Evolutionary conservation across 345 rosid species (phyloP), one percentile per base, ranked within the genome.

Genomic region (Melaleuca alternifolia): DNA sequence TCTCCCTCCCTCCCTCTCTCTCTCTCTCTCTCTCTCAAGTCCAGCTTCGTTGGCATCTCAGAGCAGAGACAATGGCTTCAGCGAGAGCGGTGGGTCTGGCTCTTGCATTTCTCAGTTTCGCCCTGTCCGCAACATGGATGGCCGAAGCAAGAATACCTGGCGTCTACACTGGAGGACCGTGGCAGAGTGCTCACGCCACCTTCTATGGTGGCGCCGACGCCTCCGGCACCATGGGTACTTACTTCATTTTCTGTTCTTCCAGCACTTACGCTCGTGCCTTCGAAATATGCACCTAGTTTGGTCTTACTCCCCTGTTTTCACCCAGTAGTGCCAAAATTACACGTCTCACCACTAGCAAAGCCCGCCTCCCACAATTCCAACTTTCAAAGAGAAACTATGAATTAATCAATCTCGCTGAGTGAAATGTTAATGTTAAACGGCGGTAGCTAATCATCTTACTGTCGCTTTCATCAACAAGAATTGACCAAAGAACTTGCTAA

Each of bases 111-210:
- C 51, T 50, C 56, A 21, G 54, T 0, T 28, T 65, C 23, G 41
- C 28, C n/a, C 33, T 84, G 33, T 65, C 28, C 26, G 11, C 84
- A 85, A 54, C 85, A 87, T 33, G 37, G 75, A 20, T 88, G n/a
- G 83, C 77, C n/a, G 90, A 92, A n/a, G 95, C 93, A 13, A 93
- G 93, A 88, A 88, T 92, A 87, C 93, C 95, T 0, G 94, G 95
- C 1, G 91, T 79, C 79, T 94, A 88, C 89, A 5, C 89, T 0
- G 94, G 92, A 7, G 91, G 92, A 10, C 6, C 87, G 1, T 94
- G 96, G 96, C 91, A 94, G 87, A 84, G 84, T 26, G 96, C 97
- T 61, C 97, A 94, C 46, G 97, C 97, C n/a, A 93, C 97, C 48
- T 94, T 94, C 88, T 94, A 94, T 20, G 97, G 97, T 21, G 96